Base-by-base conservation (phyloP, 2,329 filamentous ascomycete genomes). In the Cytospora schulzeri region DNA sequence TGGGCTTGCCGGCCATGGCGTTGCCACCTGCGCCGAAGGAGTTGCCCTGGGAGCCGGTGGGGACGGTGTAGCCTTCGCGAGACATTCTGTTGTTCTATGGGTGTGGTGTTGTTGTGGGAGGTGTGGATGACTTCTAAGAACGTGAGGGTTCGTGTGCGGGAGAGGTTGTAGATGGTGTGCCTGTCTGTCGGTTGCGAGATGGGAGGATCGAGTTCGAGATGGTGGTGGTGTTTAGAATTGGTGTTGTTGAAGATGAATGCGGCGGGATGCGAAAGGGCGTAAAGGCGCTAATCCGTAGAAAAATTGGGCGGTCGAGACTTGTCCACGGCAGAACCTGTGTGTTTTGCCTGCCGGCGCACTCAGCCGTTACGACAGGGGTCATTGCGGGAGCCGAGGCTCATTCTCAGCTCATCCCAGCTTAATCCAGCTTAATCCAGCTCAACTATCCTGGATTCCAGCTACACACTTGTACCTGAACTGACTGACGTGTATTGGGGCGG, bases 51-150 rank as follows among this genome's bases (percentile, higher is more conserved):
- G 76, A 74, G 70, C 81, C 79, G 63, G 86, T 84, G 60, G 91
- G 90, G 66, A 91, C 86, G 73, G 91, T 88, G 80, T 93, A 94
- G 68, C 87, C 84, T 84, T 93, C 91, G 79, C 90, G 89, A 65
- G 88, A 88, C 85, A 90, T 85, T 45, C 48, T 15, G 5, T 24
- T 19, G 22, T 45, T 2, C 17, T 9, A 8, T 29, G 28, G 1
- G 8, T 54, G 24, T 2, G 14, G n/a, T n/a, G 9, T 24, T 19
- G 4, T 24, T 24, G 29, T 14, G 4, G 17, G 8, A 38, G 4
- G 17, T 22, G 28, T 33, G 52, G 28, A 8, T 41, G 4, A 15
- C 12, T 15, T 15, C 2, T 14, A 1, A 3, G 4, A 22, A 12
- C 8, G n/a, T 3, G 4, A 19, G 1, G 5, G 24, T 22, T 33